Evolutionary conservation across 345 rosid genomes (phyloP).

Genomic region (Gossypium longicalyx): DNA sequence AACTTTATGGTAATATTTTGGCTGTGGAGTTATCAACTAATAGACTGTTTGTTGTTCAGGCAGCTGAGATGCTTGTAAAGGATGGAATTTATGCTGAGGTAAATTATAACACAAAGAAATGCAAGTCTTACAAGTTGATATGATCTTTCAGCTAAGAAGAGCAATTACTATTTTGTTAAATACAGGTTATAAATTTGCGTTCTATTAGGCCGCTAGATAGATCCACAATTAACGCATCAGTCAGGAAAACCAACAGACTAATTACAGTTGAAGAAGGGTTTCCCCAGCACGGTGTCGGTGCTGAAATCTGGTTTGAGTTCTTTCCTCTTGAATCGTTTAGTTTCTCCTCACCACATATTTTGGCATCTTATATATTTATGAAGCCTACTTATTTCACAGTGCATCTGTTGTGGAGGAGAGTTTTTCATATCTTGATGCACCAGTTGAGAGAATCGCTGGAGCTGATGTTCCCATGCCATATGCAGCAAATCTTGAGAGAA

Average conservation of each 20-base stretch:
- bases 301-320: constrained; percentile 59
- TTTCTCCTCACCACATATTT: background rate
- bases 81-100: constrained; percentile 74
- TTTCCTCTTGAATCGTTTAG: background rate
- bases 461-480: constrained; percentile 80
- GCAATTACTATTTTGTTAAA: background rate
- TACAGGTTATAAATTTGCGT: constrained; percentile 69
- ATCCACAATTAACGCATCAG: constrained; percentile 60
- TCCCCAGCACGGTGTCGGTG: constrained; percentile 87
- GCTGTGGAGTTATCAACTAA: constrained; percentile 11
- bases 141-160: background rate
- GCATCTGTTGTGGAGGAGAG: constrained; percentile 62
- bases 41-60: constrained; percentile 36
- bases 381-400: constrained; percentile 25
- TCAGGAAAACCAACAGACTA: constrained; percentile 76
- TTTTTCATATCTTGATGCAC: constrained; percentile 66
- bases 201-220: constrained; percentile 69
- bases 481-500: constrained; percentile 64
- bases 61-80: constrained; percentile 61
- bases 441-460: constrained; percentile 67
- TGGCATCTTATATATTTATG: background rate
- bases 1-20: background rate
- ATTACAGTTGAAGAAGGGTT: constrained; percentile 75
- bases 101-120: constrained; percentile 8
- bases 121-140: background rate